Evolutionary conservation across 192 early-diverging fungal species (phyloP), one percentile per base, ranked within the genome.

Genomic region (Globomyces pollinis-pini): DNA sequence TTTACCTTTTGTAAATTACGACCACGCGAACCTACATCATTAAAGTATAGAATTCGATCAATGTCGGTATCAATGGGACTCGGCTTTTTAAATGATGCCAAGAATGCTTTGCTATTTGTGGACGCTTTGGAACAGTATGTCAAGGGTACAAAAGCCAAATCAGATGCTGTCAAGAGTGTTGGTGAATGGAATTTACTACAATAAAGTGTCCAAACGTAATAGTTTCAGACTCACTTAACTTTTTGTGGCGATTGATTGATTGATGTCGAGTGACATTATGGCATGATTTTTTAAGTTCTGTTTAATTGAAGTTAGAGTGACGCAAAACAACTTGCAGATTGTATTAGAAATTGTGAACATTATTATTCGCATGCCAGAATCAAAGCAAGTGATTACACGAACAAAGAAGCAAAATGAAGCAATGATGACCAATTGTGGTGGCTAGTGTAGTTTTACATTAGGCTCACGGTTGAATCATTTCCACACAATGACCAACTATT

Each of bases 11-110:
- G 65, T 30, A 57, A 67, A 20, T 16, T 32, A 15, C 60, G 69
- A 15, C 65, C 77, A 16, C 29, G 54, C 60, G 57, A 24, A 24
- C 26, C 45, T n/a, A 59, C 61, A 5, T 72, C 77, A 32, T 21
- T 60, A 5, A 58, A 63, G 28, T 80, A 80, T 61, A 35, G 58
- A 26, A 52, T 83, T 32, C 54, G 80, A 28, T 71, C 73, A 26
- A 59, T 67, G 5, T 61, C 75, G 1, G 76, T 83, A 8, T 75
- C 77, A 45, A 57, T 83, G 39, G 77, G 77, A 30, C 57, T 83
- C 30, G 77, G 74, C n/a, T 43, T 77, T 30, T 50, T 83, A 51
- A 83, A 83, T 56, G 77, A 83, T 45, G 33, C 54, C 38, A 77
- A 75, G 42, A 65, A 51, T 1, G 72, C 73, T 1, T 44, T 69